Conservation (phyloP, 2,329 filamentous ascomycete genomes). For the Aspergillus jensenii region DNA sequence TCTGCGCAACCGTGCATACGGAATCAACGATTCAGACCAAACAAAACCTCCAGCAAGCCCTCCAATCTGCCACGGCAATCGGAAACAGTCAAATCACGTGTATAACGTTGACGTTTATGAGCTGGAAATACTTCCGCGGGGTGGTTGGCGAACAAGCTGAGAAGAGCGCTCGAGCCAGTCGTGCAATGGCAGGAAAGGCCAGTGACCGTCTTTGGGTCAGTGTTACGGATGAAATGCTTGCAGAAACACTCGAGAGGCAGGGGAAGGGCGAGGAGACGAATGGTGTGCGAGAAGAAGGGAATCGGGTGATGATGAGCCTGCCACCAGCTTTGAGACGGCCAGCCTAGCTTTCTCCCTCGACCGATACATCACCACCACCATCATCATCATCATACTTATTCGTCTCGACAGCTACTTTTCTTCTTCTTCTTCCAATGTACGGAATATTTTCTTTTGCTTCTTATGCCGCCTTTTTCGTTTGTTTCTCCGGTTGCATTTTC, state of each 20-base stretch:
- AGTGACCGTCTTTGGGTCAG: constrained; percentile 76
- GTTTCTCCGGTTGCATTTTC: constrained; percentile 5
- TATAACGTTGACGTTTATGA: constrained; percentile 83
- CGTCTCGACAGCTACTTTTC: neutral
- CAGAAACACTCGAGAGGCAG: constrained; percentile 71
- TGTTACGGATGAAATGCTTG: constrained; percentile 76
- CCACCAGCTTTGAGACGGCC: constrained; percentile 37
- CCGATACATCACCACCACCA: neutral
- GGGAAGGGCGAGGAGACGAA: constrained; percentile 60
- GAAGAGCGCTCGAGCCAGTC: constrained; percentile 71
- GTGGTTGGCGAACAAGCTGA: constrained; percentile 78
- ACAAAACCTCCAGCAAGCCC: constrained; percentile 70
- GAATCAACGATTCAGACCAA: constrained; percentile 75
- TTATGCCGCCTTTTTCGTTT: neutral
- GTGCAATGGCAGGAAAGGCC: constrained; percentile 66
- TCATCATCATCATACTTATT: neutral
- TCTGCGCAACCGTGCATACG: constrained; percentile 67
- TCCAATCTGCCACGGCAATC: constrained; percentile 67
- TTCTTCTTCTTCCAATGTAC: neutral
- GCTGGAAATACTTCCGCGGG: constrained; percentile 75
- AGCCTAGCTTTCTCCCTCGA: neutral
- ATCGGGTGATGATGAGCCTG: constrained; percentile 38
- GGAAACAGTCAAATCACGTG: constrained; percentile 78
- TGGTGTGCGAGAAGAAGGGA: constrained; percentile 46
- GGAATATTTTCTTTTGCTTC: neutral